Conservation (phyloP, 768 basidiomycete species). For the Calocybe gangraenosa region DNA sequence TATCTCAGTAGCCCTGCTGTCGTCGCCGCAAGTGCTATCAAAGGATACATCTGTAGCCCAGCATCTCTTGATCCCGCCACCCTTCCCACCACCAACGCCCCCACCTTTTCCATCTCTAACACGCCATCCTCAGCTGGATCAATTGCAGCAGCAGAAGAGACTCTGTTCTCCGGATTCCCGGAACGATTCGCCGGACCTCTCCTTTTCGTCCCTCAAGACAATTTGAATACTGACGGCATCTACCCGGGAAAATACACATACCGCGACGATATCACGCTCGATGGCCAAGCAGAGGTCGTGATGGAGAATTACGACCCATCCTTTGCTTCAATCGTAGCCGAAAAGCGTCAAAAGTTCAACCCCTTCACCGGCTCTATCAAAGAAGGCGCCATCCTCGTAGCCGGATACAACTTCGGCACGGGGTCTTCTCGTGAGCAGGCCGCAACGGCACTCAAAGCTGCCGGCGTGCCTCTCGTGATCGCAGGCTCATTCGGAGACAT, state of each 20-base stretch:
- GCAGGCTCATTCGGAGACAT: conserved; percentile 99
- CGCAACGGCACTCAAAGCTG: conserved; percentile 92
- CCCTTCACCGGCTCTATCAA: conserved; percentile 25
- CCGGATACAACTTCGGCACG: conserved; percentile 98
- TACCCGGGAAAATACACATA: conserved; percentile 99
- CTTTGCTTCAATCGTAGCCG: conserved; percentile 70
- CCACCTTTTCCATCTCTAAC: conserved; percentile 52
- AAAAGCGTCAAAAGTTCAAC: conserved; percentile 32
- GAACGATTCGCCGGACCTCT: conserved; percentile 75
- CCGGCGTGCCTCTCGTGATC: conserved; percentile 88
- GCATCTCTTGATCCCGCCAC: conserved; percentile 51
- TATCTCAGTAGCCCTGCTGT: conserved; percentile 97
- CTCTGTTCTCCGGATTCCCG: conserved; percentile 82
- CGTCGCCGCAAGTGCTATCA: conserved; percentile 92
- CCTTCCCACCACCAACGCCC: conserved; percentile 48
- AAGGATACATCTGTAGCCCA: conserved; percentile 87
- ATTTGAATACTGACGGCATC: conserved; percentile 96
- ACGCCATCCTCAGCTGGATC: conserved; percentile 26
- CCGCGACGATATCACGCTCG: conserved; percentile 97
- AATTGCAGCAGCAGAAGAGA: conserved; percentile 41
- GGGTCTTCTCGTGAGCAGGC: conserved; percentile 98
- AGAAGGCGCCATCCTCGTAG: conserved; percentile 74
- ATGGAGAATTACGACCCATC: conserved; percentile 98
- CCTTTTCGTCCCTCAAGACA: conserved; percentile 95
- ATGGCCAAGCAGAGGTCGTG: conserved; percentile 90